A percentile compares a stretch with the other conserved stretches of the same genome.
Conservation (phyloP, 2,329 filamentous ascomycete genomes). For the Penicillium sp. region DNA sequence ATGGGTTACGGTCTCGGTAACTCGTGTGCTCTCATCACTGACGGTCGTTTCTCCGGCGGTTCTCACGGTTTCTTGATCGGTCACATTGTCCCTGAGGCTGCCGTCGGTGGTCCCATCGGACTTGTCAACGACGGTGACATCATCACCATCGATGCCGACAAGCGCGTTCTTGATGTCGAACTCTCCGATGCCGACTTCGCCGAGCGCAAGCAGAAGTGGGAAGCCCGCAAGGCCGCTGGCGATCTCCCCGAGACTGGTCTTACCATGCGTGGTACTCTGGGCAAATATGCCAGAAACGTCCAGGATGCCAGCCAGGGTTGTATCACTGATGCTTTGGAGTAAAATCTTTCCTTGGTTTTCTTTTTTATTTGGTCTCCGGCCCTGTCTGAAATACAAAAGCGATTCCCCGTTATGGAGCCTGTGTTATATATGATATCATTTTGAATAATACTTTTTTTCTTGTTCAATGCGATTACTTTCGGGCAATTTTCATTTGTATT, state of each 20-base stretch:
- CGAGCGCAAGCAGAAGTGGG: constrained; percentile 59
- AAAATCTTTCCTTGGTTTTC: constrained; percentile 17
- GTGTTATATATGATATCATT: constrained; percentile 25
- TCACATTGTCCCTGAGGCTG: constrained; percentile 86
- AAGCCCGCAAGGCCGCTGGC: constrained; percentile 42
- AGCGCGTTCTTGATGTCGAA: constrained; percentile 63
- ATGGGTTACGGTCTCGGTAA: constrained; percentile 71
- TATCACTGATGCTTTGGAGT: constrained; percentile 45
- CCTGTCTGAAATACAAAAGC: constrained; percentile 23
- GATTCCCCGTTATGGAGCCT: constrained; percentile 20
- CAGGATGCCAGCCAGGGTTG: constrained; percentile 49
- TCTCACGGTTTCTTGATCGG: constrained; percentile 90
- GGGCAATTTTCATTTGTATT: not conserved
- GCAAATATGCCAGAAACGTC: constrained; percentile 62
- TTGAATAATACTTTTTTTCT: constrained; percentile 9
- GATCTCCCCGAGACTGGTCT: constrained; percentile 52
- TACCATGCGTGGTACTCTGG: constrained; percentile 63
- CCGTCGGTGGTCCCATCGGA: constrained; percentile 81
- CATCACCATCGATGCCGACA: constrained; percentile 82
- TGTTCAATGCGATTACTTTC: not conserved
- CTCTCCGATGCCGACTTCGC: constrained; percentile 65
- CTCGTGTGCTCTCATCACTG: constrained; percentile 70
- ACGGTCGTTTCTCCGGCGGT: constrained; percentile 82
- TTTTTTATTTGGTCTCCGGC: constrained; percentile 9
- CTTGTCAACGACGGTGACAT: constrained; percentile 75